These are phyloP conservation scores for Phaffomyces opuntiae DNA, from an alignment of 805 yeast species.

Conservation along the genomic window DNA sequence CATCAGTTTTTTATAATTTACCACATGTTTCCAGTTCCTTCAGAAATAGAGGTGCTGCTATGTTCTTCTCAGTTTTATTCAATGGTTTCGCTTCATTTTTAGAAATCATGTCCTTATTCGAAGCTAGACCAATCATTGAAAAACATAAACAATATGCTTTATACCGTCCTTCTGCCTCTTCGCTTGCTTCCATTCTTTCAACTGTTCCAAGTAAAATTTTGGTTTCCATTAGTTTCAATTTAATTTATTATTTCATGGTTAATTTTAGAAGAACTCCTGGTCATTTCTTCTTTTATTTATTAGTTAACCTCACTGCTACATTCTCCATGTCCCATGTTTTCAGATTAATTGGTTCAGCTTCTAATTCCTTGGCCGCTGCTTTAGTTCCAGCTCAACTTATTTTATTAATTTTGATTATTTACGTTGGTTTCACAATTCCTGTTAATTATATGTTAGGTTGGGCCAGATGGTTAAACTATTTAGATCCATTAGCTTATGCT, in stretches of 20 bases:
- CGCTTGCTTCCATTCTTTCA: conserved; percentile 52
- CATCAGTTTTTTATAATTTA: conserved; percentile 50
- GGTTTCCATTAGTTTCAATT: conserved; percentile 36
- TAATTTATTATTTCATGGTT: conserved; percentile 52
- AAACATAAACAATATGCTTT: conserved; percentile 69
- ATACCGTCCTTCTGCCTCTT: conserved; percentile 70
- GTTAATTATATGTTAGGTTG: conserved; percentile 48
- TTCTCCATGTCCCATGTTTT: conserved; percentile 47
- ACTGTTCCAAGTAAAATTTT: conserved; percentile 56
- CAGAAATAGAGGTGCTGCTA: conserved; percentile 48
- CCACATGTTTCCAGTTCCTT: conserved; percentile 35
- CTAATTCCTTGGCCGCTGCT: conserved; percentile 40
- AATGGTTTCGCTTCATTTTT: conserved; percentile 51
- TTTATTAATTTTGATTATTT: conserved; percentile 38
- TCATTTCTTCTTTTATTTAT: conserved; percentile 43
- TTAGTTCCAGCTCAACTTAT: conserved; percentile 49
- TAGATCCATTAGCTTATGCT: conserved; percentile 47
- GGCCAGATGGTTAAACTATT: conserved; percentile 55
- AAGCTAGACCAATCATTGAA: conserved; percentile 50
- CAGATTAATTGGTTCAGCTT: conserved; percentile 42
- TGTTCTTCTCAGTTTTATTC: conserved; percentile 57
- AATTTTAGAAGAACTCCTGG: conserved; percentile 42
- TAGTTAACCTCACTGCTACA: conserved; percentile 34
- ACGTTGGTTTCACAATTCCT: conserved; percentile 51
- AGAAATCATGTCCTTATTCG: conserved; percentile 48